These are phyloP conservation scores for Epichloe brachyelytri DNA, from an alignment of 2,329 filamentous ascomycete species.

Conservation along the genomic window DNA sequence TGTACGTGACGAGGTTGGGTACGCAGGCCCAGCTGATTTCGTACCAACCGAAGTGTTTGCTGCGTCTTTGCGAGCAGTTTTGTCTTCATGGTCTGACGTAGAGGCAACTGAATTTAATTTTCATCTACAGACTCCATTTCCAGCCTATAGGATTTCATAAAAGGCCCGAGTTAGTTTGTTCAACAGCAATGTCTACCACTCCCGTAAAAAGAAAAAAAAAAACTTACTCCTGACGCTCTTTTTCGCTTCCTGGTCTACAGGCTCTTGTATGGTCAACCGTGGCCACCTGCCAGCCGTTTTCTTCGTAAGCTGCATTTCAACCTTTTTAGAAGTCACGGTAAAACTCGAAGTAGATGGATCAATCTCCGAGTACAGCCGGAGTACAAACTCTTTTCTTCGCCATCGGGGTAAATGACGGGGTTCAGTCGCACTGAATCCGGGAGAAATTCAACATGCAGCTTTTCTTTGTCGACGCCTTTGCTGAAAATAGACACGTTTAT, in stretches of 20 bases:
- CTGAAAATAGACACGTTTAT: slow-evolving; percentile 30
- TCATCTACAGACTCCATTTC: background rate
- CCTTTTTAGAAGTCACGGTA: slow-evolving; percentile 61
- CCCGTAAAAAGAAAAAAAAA: background rate
- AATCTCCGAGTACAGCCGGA: slow-evolving; percentile 52
- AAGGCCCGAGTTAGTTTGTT: background rate
- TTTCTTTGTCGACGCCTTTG: slow-evolving; percentile 28
- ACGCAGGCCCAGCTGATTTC: slow-evolving; percentile 35
- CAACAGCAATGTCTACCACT: background rate
- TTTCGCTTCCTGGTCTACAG: background rate
- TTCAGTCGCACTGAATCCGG: slow-evolving; percentile 15
- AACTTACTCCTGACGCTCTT: background rate
- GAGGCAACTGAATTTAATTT: background rate
- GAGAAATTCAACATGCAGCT: slow-evolving; percentile 24
- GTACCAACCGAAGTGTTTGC: background rate
- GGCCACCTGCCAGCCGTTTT: slow-evolving; percentile 56
- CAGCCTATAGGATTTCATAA: background rate
- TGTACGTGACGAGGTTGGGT: slow-evolving; percentile 74
- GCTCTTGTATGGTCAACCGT: slow-evolving; percentile 11
- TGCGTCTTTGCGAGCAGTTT: background rate
- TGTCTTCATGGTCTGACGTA: background rate
- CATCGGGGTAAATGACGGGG: slow-evolving; percentile 23
- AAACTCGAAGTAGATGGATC: slow-evolving; percentile 46
- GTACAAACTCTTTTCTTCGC: slow-evolving; percentile 49
- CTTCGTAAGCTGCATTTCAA: slow-evolving; percentile 67